Conservation (phyloP, 805 yeast genomes). For the Wickerhamomyces canadensis region DNA sequence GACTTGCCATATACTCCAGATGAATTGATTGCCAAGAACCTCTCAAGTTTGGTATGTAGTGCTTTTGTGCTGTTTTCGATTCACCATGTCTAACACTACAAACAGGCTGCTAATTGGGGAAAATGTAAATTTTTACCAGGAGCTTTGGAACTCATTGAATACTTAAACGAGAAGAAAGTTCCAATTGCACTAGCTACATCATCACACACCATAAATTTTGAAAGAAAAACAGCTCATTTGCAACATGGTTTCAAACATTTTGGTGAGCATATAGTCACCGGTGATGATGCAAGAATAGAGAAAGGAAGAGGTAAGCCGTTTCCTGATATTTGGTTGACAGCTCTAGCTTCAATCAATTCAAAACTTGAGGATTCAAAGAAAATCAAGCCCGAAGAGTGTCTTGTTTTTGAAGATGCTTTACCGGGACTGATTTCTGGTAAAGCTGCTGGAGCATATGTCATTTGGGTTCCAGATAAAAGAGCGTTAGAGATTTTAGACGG, state of each 20-base stretch:
- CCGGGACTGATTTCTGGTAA: constrained; percentile 86
- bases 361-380: constrained; percentile 32
- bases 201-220: constrained; percentile 54
- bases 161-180: constrained; percentile 44
- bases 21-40: constrained; percentile 49
- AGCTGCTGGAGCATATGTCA: constrained; percentile 77
- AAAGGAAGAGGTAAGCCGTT: constrained; percentile 87
- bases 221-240: constrained; percentile 70
- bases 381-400: constrained; percentile 70
- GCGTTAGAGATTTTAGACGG: constrained; percentile 53
- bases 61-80: too few relatives aligned
- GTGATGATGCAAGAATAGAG: constrained; percentile 83
- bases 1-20: constrained; percentile 63
- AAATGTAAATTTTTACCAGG: constrained; percentile 74
- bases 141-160: constrained; percentile 60
- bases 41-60: too few relatives aligned
- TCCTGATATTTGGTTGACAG: constrained; percentile 89
- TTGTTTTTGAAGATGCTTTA: constrained; percentile 92
- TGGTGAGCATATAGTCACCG: constrained; percentile 66
- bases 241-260: constrained; percentile 59
- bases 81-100: too few relatives aligned
- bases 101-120: constrained; percentile 46
- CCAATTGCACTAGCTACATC: constrained; percentile 94
- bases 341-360: constrained; percentile 67
- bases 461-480: constrained; percentile 89